A percentile compares a stretch with the other conserved stretches of the same genome.
Conservation (phyloP, 306 rosid species). For the Cucurbita pepo region DNA sequence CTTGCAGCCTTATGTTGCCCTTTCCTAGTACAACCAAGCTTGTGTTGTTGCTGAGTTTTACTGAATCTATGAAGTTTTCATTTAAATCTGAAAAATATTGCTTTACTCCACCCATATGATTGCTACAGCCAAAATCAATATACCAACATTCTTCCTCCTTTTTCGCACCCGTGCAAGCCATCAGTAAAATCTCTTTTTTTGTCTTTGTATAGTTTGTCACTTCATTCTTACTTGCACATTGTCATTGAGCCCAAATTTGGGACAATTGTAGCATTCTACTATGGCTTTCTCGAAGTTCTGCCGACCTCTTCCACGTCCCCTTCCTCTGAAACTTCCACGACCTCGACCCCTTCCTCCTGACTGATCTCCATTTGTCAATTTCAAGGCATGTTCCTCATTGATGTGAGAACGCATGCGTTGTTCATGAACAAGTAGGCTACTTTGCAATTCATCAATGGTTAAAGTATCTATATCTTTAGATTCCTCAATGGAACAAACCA, state of each 20-base stretch:
- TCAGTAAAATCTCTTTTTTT: too few relatives aligned
- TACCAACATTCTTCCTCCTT: background rate
- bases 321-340: background rate
- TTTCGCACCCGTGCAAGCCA: background rate
- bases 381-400: background rate
- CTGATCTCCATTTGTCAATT: background rate
- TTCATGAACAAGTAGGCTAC: background rate
- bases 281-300: too few relatives aligned
- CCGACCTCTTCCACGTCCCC: background rate
- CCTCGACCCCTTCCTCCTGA: background rate
- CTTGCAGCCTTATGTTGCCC: background rate
- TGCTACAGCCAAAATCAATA: too few relatives aligned
- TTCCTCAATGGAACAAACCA: too few relatives aligned
- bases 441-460: too few relatives aligned
- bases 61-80: background rate
- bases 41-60: background rate
- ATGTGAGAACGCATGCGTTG: background rate
- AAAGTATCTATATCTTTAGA: too few relatives aligned
- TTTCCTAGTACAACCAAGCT: background rate
- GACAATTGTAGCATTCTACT: background rate
- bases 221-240: too few relatives aligned
- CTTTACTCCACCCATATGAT: background rate
- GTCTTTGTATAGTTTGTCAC: too few relatives aligned
- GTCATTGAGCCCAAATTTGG: background rate
- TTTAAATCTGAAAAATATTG: too few relatives aligned